Percentiles rank a stretch among this genome's conserved stretches.
Evolutionary conservation across 495 filamentous ascomycete species (phyloP).

Genomic region (Aspergillus diversus): DNA sequence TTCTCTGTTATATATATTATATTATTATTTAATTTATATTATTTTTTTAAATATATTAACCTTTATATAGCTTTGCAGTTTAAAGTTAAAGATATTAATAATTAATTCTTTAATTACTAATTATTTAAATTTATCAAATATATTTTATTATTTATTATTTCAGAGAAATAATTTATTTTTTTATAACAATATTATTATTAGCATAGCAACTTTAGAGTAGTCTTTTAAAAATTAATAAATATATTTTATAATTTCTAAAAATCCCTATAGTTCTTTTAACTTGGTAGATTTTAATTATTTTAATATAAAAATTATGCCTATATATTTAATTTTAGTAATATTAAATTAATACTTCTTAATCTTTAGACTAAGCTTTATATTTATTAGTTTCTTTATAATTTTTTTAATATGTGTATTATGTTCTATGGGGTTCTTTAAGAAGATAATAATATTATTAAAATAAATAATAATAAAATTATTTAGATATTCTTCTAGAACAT

Average conservation of each 20-base stretch:
- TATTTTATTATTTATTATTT: not conserved
- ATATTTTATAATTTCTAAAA: constrained; percentile 8
- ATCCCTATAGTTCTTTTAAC: constrained; percentile 6
- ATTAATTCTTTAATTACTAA: not conserved
- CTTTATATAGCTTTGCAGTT: constrained; percentile 1
- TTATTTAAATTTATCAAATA: constrained; percentile 4
- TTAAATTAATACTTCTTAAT: too few species aligned
- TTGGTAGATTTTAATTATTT: too few species aligned
- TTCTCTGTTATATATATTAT: constrained; percentile 4
- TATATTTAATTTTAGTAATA: too few species aligned
- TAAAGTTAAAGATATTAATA: constrained; percentile 2
- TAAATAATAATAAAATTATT: not conserved
- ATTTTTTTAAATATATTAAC: constrained; percentile 7
- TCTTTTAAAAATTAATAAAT: not conserved
- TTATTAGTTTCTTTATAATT: constrained; percentile 4
- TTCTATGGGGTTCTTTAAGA: not conserved
- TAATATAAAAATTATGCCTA: too few species aligned
- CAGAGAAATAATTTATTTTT: too few species aligned
- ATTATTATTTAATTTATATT: not conserved
- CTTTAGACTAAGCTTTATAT: not conserved
- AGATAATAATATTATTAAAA: constrained; percentile 2
- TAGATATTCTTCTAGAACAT: not conserved
- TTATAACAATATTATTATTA: not conserved
- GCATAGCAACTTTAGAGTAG: not conserved
- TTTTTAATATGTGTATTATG: not conserved